Conservation (phyloP, 2,329 filamentous ascomycete genomes). For the Emergomyces pasteurianus region DNA sequence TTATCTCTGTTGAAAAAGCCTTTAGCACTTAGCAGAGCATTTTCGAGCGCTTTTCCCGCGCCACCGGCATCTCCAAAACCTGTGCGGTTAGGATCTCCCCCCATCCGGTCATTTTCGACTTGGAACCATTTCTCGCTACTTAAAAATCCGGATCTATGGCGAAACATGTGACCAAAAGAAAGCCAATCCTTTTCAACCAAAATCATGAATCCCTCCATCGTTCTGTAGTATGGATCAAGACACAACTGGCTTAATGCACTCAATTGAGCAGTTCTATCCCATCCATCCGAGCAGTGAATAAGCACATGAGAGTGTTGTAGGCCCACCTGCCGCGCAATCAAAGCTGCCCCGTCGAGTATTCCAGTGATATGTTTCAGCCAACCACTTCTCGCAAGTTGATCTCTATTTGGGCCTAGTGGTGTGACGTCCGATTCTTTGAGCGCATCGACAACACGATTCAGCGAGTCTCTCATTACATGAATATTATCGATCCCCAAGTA, state of each 20-base stretch:
- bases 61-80: constrained; percentile 30
- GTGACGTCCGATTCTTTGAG: constrained; percentile 88
- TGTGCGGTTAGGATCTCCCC: constrained; percentile 37
- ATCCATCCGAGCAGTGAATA: constrained; percentile 96
- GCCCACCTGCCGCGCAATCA: constrained; percentile 79
- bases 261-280: constrained; percentile 93
- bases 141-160: constrained; percentile 76
- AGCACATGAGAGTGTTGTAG: constrained; percentile 89
- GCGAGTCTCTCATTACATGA: constrained; percentile 88
- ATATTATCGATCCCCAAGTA: constrained; percentile 98
- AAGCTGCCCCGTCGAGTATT: constrained; percentile 69
- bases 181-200: constrained; percentile 96
- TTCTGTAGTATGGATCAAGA: constrained; percentile 90
- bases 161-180: constrained; percentile 96
- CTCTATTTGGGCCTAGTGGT: constrained; percentile 66
- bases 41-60: constrained; percentile 66
- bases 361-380: constrained; percentile 86
- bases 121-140: constrained; percentile 91
- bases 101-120: constrained; percentile 66
- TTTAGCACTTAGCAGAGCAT: constrained; percentile 69
- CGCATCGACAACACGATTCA: constrained; percentile 76
- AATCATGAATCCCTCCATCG: constrained; percentile 86
- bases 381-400: constrained; percentile 67
- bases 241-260: constrained; percentile 86
- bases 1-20: constrained; percentile 80